Base-by-base conservation (phyloP, 1,284 basidiomycete genomes). In the Neonothopanus nambi region DNA sequence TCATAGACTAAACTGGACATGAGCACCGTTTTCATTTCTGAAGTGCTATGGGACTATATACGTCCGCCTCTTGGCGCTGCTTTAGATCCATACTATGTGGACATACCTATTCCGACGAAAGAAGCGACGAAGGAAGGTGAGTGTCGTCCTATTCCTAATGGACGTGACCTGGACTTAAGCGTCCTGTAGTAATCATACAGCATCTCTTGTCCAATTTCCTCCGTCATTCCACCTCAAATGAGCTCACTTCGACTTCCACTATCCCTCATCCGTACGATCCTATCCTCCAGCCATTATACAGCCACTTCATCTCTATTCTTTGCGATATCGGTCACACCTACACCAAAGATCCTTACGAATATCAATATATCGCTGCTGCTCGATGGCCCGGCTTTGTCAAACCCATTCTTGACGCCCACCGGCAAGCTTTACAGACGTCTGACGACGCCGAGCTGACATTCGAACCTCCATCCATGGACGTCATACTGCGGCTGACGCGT, bases 341-440 rank as follows among this genome's bases (percentile, higher is more conserved):
- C 64, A 82, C 81, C 0, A 79, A 79, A 17, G 83, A 91, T 57
- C 80, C 85, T 0, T 64, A 79, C 42, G 91, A 93, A 65, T 75
- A 94, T 1, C 79, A 81, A 38, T 92, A 93, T 63, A 79, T 94
- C 36, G 82, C 88, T 1, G 79, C 82, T 0, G 85, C 91, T 5
- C 78, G 88, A 11, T 95, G 93, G 91, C 90, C 89, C 0, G 84
- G 82, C 1, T 91, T 89, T 61, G 78, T 85, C 1, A 75, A 82
- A 49, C 88, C 88, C 0, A 62, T 91, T 5, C 64, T 89, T 2
- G 81, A 82, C 51, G 79, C 80, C 30, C 73, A 84, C 57, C 63
- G 59, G 17, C 61, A 58, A 11, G 62, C 65, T 21, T 52, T 55
- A 24, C 43, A 51, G 39, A 43, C 51, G 18, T 67, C 63, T 33